Conservation (phyloP, 768 basidiomycete genomes). For the Boletellus ananas region DNA sequence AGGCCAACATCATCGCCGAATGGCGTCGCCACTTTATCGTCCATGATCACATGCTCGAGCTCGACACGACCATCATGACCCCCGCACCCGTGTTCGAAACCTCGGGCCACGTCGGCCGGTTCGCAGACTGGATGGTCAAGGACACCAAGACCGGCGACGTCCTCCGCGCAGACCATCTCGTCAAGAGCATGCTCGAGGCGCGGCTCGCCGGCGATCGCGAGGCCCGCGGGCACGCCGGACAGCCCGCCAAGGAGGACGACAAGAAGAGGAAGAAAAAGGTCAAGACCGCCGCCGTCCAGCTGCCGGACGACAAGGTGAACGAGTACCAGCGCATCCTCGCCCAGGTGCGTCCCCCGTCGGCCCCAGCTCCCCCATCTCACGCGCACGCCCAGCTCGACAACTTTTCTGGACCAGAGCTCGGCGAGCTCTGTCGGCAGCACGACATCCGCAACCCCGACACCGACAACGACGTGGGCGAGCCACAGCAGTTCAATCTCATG, state of each 20-base stretch:
- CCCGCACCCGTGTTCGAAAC: constrained; percentile 92
- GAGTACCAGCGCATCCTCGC: constrained; percentile 84
- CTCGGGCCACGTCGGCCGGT: constrained; percentile 95
- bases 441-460: constrained; percentile 88
- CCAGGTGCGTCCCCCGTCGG: constrained; percentile 54
- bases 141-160: constrained; percentile 94
- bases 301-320: constrained; percentile 67
- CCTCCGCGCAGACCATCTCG: constrained; percentile 93
- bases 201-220: constrained; percentile 87
- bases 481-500: constrained; percentile 98
- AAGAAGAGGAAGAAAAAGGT: constrained; percentile 62
- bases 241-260: constrained; percentile 56
- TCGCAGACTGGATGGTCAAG: constrained; percentile 99
- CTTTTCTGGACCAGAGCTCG: constrained; percentile 84
- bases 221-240: constrained; percentile 72
- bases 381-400: constrained; percentile 54
- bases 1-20: constrained; percentile 94
- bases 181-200: constrained; percentile 88
- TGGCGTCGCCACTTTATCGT: constrained; percentile 99
- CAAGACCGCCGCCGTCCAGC: constrained; percentile 64
- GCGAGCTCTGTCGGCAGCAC: constrained; percentile 77
- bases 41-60: constrained; percentile 97
- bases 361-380: neutral
- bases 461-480: constrained; percentile 87
- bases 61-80: constrained; percentile 98